Evolutionary conservation across 2,329 filamentous ascomycete species (phyloP), one percentile per base, ranked within the genome.

Genomic region (Epichloe baconii): DNA sequence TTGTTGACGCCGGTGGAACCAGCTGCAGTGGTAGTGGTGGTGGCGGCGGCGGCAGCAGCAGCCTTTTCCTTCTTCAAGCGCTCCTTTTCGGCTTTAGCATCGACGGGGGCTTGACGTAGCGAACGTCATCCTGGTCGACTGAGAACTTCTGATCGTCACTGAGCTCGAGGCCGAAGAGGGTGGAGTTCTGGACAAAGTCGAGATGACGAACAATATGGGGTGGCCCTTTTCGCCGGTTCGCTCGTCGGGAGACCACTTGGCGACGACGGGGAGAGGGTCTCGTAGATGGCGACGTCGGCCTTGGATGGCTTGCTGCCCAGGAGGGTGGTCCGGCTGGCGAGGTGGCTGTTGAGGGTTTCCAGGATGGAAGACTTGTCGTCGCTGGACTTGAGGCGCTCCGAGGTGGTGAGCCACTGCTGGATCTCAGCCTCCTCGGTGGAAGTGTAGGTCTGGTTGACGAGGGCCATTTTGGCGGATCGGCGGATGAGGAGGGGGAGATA

Each of bases 41-140:
- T 80, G 35, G 84, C 86, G n/a, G 76, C 78, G 1, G 77, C 77
- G 2, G 78, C 78, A 14, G 80, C 82, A 34, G 80, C 82, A 34
- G 85, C 86, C 77, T 95, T 95, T 72, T 95, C 89, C 76, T 94
- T 95, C 84, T 95, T 96, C 70, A 91, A 80, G 46, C 85, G 82
- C 77, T 96, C 90, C 76, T 96, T 96, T 77, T 96, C 91, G 52
- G 89, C 89, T 77, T 94, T 95, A 61, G 86, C 82, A 59, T 95
- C 89, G 55, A 91, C 81, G 19, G 86, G 59, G 91, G 91, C 72
- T 93, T 91, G 61, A 90, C 84, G 67, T 89, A 90, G 56, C 88
- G 77, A 53, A 97, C 79, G 60, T 90, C 85, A 61, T 89, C 82
- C 48, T 80, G 72, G 66, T 96, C 83, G 58, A 97, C 79, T 58